Base-by-base conservation (phyloP, 345 rosid genomes). In the Erucastrum elatum region DNA sequence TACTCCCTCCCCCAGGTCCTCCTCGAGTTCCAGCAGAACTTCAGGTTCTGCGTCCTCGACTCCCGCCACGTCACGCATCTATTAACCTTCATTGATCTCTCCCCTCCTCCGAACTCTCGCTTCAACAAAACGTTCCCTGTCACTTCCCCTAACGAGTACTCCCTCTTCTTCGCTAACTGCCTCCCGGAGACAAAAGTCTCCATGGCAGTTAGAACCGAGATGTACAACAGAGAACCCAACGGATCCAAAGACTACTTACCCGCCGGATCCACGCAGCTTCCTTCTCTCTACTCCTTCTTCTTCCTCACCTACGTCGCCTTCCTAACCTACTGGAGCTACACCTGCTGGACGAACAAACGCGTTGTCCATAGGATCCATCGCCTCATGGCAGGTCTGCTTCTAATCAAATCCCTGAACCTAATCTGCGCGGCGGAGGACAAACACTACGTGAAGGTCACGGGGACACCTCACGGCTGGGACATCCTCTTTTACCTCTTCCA, bases 391-490 rank as follows among this genome's bases (percentile, higher is more conserved):
- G 92, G 81, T 4, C 82, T 95, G 58, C 85, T 95, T 75, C 61
- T 95, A 3, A 86, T 93, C 87, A 95, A 95, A 84, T 93, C 98
- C 0, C 70, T 95, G 21, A 95, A 95, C 67, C 87, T 93, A 77
- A 87, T 95, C 29, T 93, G 93, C 59, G 98, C 96, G 0, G 98
- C 96, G 0, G 98, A 89, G 78, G 97, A 91, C 63, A 93, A 89
- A 76, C 94, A 93, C 65, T 90, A 77, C 51, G 97, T 93, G 26
- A 93, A 95, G 81, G 87, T 82, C 73, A 90, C 96, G 0, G 99
- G 99, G 8, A 95, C 98, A 1, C 94, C 99, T 31, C 99, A 93
- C 31, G 99, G 98, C 1, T 93, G 99, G 99, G 98, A 95, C 72
- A 86, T 93, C 17, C 77, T 91, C 77, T 93, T 91, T 62, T 95